A percentile compares a stretch with the other conserved stretches of the same genome.
Conservation (phyloP, 805 yeast species). For the Metschnikowia noctiluminum region DNA sequence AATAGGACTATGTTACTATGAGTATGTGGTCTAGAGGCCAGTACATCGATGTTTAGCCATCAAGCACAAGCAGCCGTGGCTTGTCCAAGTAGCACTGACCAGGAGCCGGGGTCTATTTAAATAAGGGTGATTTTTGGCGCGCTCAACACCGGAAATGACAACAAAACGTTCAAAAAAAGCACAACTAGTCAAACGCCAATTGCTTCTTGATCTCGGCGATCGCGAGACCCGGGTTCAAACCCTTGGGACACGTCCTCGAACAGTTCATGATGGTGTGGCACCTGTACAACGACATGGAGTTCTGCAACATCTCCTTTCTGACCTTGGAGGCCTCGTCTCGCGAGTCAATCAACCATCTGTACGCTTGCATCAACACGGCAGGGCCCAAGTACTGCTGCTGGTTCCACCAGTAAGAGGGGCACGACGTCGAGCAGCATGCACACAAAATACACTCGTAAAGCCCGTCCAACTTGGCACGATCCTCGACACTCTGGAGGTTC, state of each 20-base stretch:
- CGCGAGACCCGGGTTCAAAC: conserved; percentile 95
- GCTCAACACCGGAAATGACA: neutral
- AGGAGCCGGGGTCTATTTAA: neutral
- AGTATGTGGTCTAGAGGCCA: too few relatives aligned
- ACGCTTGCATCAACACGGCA: conserved; percentile 98
- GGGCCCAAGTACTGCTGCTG: conserved; percentile 98
- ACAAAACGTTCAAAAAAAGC: neutral
- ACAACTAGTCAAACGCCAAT: conserved; percentile 67
- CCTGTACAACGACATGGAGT: conserved; percentile 96
- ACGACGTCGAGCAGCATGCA: conserved; percentile 98
- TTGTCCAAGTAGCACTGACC: neutral
- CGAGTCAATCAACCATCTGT: conserved; percentile 96
- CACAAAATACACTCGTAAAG: conserved; percentile 96
- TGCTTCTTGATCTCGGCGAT: conserved; percentile 96
- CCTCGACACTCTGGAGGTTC: conserved; percentile 84
- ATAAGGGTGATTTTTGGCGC: neutral
- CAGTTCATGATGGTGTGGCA: conserved; percentile 99
- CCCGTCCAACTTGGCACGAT: conserved; percentile 95
- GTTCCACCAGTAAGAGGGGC: conserved; percentile 99
- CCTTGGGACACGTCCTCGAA: conserved; percentile 97
- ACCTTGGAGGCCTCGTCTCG: conserved; percentile 84
- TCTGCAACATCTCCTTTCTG: conserved; percentile 88
- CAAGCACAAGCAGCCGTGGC: neutral
- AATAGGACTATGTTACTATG: too few relatives aligned
- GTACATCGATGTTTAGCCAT: too few relatives aligned